Evolutionary conservation across 805 yeast genomes (phyloP).

Genomic region (Candida piceae): DNA sequence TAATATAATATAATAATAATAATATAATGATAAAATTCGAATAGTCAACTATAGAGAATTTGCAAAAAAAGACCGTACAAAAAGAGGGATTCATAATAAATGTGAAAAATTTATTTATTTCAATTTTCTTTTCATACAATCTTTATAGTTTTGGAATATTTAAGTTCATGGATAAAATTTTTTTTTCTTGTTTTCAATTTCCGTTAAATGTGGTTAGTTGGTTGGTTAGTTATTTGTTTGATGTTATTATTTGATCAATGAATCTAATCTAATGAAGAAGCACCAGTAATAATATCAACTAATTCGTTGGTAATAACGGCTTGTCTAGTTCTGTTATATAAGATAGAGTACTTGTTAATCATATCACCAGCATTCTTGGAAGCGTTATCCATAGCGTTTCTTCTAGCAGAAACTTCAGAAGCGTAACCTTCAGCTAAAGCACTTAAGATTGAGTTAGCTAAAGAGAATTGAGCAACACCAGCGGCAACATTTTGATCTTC

Average conservation of each 20-base stretch:
- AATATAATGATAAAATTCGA: neutral
- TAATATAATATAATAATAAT: neutral
- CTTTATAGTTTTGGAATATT: no score
- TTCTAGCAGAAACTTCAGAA: conserved; percentile 95
- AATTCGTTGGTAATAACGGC: conserved; percentile 98
- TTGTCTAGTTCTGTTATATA: conserved; percentile 99
- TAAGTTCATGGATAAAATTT: no score
- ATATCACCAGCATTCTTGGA: conserved; percentile 99
- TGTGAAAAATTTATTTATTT: no score
- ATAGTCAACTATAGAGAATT: neutral
- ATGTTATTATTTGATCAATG: no score
- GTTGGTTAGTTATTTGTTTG: no score
- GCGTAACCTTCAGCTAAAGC: conserved; percentile 99
- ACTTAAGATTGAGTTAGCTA: conserved; percentile 83
- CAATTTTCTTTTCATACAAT: no score
- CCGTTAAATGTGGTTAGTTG: no score
- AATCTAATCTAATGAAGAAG: conserved; percentile 86
- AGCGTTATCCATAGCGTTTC: conserved; percentile 99
- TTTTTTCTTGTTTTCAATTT: no score
- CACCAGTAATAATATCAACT: conserved; percentile 99
- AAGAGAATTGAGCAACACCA: conserved; percentile 73
- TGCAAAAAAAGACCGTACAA: neutral
- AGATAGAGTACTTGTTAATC: conserved; percentile 93
- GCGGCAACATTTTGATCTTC: conserved; percentile 63
- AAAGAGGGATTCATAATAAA: neutral